A percentile compares a stretch with the other conserved stretches of the same genome.
phyloP scores from a whole-genome alignment of 768 basidiomycete genomes.

The Saitozyma sp. region DNA sequence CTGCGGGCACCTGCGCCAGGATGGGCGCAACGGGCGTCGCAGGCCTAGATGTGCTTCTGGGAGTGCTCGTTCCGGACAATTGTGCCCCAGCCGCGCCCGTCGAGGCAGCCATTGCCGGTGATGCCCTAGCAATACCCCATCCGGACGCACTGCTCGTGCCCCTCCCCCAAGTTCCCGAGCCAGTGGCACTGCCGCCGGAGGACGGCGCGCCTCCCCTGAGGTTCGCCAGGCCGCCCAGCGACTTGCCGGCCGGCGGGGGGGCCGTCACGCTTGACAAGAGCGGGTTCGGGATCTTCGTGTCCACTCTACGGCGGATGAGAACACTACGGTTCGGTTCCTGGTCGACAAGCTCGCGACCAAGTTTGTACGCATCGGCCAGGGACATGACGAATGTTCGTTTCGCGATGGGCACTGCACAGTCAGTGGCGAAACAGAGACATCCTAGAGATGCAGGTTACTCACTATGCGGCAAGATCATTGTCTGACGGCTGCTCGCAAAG shows the following conservation, averaged over 20 bases:
- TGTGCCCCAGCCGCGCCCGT: neutral
- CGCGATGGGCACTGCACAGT: constrained; percentile 67
- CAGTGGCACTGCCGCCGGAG: neutral
- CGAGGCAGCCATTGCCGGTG: neutral
- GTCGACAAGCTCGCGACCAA: constrained; percentile 84
- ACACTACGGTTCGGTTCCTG: constrained; percentile 82
- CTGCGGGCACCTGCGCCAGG: neutral
- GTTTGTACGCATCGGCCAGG: constrained; percentile 72
- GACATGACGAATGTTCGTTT: constrained; percentile 75
- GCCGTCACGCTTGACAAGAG: constrained; percentile 61
- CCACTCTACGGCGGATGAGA: constrained; percentile 75
- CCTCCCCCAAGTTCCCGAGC: constrained; percentile 3
- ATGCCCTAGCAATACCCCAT: constrained; percentile 7
- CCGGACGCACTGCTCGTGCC: neutral
- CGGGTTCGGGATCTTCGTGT: constrained; percentile 74
- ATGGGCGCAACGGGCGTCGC: constrained; percentile 4
- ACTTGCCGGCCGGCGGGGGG: constrained; percentile 13
- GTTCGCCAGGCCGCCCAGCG: constrained; percentile 16
- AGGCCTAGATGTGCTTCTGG: constrained; percentile 4
- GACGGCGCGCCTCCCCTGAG: constrained; percentile 5
- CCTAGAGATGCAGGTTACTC: constrained; percentile 53
- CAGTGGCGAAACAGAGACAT: constrained; percentile 63
- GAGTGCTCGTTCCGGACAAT: neutral
- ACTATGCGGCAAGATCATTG: constrained; percentile 35
- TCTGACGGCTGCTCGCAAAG: constrained; percentile 41